Evolutionary conservation across 768 basidiomycete genomes (phyloP), one percentile per base, ranked within the genome.

Genomic region (Suillus cothurnatus): DNA sequence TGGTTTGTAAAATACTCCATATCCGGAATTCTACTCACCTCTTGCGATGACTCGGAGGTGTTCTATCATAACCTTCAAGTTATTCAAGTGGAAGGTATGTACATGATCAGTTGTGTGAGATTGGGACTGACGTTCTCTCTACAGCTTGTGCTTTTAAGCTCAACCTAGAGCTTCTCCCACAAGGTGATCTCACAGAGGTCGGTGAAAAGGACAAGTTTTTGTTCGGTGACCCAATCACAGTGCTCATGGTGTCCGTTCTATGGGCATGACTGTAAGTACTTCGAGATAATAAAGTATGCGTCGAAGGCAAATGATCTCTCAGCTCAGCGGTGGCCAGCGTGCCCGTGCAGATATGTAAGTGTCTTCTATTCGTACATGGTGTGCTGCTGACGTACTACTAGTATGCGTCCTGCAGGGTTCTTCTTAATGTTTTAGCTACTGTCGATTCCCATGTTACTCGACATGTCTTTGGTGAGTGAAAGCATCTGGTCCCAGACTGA

Each of bases 11-110:
- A n/a, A n/a, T n/a, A n/a, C n/a, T n/a, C n/a, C n/a, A n/a, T n/a
- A n/a, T n/a, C n/a, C n/a, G n/a, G n/a, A n/a, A n/a, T n/a, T n/a
- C n/a, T n/a, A n/a, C n/a, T n/a, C n/a, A n/a, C n/a, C n/a, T n/a
- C n/a, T n/a, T n/a, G n/a, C n/a, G n/a, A n/a, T n/a, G n/a, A n/a
- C n/a, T n/a, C n/a, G n/a, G 89, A 92, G 66, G 82, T 81, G 0
- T 97, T 94, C 69, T 97, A n/a, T n/a, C n/a, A 96, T 70, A 84
- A 92, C 62, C 72, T 89, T 19, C n/a, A n/a, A n/a, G 94, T 95
- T 6, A 75, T 95, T 5, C n/a, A n/a, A n/a, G n/a, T n/a, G n/a
- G 92, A 95, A 80, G 91, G 92, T 89, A 53, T 6, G 61, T 56
- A 2, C 15, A 39, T 58, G 34, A 23, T 47, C 21, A 9, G 1